Evolutionary conservation across 1,284 basidiomycete genomes (phyloP).

Genomic region (Cryptococcus floricola): DNA sequence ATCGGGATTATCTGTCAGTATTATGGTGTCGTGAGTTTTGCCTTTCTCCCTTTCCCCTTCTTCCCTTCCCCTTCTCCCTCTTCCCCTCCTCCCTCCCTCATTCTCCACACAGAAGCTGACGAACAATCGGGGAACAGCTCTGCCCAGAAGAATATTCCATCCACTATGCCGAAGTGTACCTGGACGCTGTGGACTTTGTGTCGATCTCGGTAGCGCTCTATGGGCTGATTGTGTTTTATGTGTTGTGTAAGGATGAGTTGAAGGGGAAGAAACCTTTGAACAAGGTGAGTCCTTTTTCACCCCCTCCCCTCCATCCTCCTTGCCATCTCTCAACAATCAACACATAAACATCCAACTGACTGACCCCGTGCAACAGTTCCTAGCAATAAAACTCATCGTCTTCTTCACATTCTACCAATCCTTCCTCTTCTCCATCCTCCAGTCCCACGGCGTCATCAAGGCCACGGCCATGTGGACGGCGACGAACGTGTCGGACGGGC

Average conservation of each 20-base stretch:
- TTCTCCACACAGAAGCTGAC: neutral
- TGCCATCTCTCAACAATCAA: no score
- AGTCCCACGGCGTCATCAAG: conserved; percentile 47
- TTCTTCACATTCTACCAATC: conserved; percentile 56
- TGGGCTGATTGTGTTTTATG: conserved; percentile 75
- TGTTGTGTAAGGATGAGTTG: conserved; percentile 70
- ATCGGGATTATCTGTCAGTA: conserved; percentile 70
- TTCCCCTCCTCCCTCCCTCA: neutral
- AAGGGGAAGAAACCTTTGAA: conserved; percentile 71
- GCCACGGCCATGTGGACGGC: conserved; percentile 68
- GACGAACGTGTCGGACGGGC: conserved; percentile 63
- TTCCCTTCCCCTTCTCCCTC: neutral
- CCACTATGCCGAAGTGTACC: conserved; percentile 66
- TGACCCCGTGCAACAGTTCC: conserved; percentile 14
- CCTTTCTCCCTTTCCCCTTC: neutral
- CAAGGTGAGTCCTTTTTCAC: conserved; percentile 51
- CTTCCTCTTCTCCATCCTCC: conserved; percentile 46
- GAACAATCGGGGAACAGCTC: conserved; percentile 8
- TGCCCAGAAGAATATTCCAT: conserved; percentile 55
- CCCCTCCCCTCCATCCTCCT: no score
- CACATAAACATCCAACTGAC: no score
- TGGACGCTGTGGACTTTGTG: conserved; percentile 66
- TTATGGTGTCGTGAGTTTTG: conserved; percentile 62
- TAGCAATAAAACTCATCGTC: conserved; percentile 59
- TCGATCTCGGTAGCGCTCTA: conserved; percentile 76